Evolutionary conservation across 2,329 filamentous ascomycete species (phyloP).

Genomic region (Beauveria medogensis): DNA sequence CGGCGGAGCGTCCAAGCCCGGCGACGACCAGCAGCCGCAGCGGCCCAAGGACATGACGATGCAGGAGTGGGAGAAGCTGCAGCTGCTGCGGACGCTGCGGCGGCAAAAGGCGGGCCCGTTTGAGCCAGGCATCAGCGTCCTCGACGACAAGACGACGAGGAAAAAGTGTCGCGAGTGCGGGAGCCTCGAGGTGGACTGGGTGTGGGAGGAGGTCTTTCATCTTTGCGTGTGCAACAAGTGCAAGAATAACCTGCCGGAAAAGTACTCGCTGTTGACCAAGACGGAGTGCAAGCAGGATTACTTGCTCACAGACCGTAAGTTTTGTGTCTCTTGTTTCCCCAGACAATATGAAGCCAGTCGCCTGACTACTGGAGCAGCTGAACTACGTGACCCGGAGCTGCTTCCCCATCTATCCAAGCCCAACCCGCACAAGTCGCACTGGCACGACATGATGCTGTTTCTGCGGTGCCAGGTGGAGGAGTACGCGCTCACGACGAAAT

Average conservation of each 20-base stretch:
- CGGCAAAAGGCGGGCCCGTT: slow-evolving; percentile 72
- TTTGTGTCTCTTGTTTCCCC: no score
- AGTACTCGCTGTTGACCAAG: slow-evolving; percentile 92
- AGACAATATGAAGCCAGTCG: no score
- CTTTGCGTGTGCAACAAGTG: slow-evolving; percentile 70
- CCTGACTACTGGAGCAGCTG: slow-evolving; percentile 43
- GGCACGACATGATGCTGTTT: slow-evolving; percentile 99
- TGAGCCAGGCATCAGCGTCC: slow-evolving; percentile 76
- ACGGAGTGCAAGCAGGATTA: slow-evolving; percentile 96
- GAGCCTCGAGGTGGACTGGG: slow-evolving; percentile 83
- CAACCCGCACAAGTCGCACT: slow-evolving; percentile 91
- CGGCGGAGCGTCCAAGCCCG: slow-evolving; percentile 27
- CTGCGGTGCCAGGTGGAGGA: slow-evolving; percentile 89
- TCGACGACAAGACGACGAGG: slow-evolving; percentile 54
- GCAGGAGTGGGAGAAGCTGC: slow-evolving; percentile 82
- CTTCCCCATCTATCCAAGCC: slow-evolving; percentile 81
- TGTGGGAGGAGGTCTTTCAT: slow-evolving; percentile 81
- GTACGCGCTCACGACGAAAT: slow-evolving; percentile 83
- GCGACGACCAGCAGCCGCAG: slow-evolving; percentile 46
- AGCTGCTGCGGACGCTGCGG: slow-evolving; percentile 64
- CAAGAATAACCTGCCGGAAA: slow-evolving; percentile 85
- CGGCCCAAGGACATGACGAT: slow-evolving; percentile 84
- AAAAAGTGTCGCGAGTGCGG: slow-evolving; percentile 79
- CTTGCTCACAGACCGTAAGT: slow-evolving; percentile 79
- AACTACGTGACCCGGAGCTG: slow-evolving; percentile 80